Conservation (phyloP, 2,329 filamentous ascomycete genomes). For the Amesomyces nigricolor region DNA sequence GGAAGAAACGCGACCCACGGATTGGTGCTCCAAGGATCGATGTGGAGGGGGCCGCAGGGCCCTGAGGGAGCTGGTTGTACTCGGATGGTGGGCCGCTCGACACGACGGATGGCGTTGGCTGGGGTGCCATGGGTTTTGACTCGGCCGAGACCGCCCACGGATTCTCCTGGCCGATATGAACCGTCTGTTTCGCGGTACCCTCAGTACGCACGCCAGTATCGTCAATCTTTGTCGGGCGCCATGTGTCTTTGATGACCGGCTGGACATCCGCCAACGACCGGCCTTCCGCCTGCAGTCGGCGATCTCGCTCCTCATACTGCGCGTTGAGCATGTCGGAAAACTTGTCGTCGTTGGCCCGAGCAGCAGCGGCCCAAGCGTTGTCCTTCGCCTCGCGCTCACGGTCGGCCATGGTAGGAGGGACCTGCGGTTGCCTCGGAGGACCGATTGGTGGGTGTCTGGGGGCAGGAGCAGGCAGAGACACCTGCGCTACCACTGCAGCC, state of each 20-base stretch:
- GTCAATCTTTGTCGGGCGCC: slow-evolving; percentile 41
- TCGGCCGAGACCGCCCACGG: slow-evolving; percentile 20
- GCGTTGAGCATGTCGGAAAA: slow-evolving; percentile 36
- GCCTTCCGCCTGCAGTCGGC: slow-evolving; percentile 41
- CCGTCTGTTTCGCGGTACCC: slow-evolving; percentile 27
- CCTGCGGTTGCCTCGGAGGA: slow-evolving; percentile 26
- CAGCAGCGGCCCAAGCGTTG: slow-evolving; percentile 25
- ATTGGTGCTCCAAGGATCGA: slow-evolving; percentile 31
- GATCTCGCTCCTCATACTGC: slow-evolving; percentile 39
- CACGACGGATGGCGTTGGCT: slow-evolving; percentile 6
- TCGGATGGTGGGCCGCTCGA: slow-evolving; percentile 13
- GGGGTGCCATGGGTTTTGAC: slow-evolving; percentile 15
- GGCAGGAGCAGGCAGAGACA: slow-evolving; percentile 4
- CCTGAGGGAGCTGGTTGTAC: slow-evolving; percentile 18
- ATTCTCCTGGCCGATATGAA: slow-evolving; percentile 28
- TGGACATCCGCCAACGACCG: slow-evolving; percentile 41
- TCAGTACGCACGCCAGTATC: slow-evolving; percentile 34
- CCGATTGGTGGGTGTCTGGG: slow-evolving; percentile 31
- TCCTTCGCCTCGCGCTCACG: slow-evolving; percentile 18
- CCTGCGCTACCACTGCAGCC: not conserved
- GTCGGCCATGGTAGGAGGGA: not conserved
- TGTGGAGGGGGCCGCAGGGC: slow-evolving; percentile 7
- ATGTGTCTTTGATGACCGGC: slow-evolving; percentile 48
- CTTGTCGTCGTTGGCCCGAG: slow-evolving; percentile 39
- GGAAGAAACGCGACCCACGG: slow-evolving; percentile 58